These are phyloP conservation scores for Aspergillus ochraceoroseus DNA, from an alignment of 2,329 filamentous ascomycete species.

Conservation along the genomic window DNA sequence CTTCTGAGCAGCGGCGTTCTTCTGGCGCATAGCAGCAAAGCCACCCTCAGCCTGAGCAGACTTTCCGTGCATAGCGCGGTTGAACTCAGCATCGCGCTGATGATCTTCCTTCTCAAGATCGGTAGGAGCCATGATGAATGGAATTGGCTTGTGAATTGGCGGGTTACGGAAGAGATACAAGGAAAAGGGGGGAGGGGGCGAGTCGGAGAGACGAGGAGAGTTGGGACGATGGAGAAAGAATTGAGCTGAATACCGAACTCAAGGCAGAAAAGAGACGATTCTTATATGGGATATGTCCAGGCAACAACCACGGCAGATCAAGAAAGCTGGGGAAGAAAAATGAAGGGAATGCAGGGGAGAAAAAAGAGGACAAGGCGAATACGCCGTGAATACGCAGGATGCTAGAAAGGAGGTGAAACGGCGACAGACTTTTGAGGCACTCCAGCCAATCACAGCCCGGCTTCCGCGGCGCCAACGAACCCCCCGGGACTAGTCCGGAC, in stretches of 20 bases:
- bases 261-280: neutral
- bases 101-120: slow-evolving; percentile 77
- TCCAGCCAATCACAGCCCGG: slow-evolving; percentile 18
- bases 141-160: slow-evolving; percentile 12
- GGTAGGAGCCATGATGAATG: slow-evolving; percentile 48
- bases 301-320: neutral
- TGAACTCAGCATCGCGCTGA: slow-evolving; percentile 81
- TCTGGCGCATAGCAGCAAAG: slow-evolving; percentile 76
- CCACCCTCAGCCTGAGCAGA: slow-evolving; percentile 67
- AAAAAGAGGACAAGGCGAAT: slow-evolving; percentile 13
- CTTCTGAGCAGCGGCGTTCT: slow-evolving; percentile 72
- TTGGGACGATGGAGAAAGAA: neutral
- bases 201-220: slow-evolving; percentile 5
- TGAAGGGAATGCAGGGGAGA: slow-evolving; percentile 4
- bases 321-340: neutral
- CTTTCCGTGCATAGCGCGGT: slow-evolving; percentile 76
- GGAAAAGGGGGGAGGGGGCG: slow-evolving; percentile 20
- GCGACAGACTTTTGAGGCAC: slow-evolving; percentile 16
- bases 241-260: neutral
- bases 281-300: too few relatives aligned
- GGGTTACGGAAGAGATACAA: slow-evolving; percentile 5
- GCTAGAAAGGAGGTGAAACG: slow-evolving; percentile 24
- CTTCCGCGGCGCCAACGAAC: slow-evolving; percentile 10
- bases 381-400: slow-evolving; percentile 12
- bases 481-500: neutral